phyloP scores from a whole-genome alignment of 163 green algal genomes.

The Scenedesmus sp. region DNA sequence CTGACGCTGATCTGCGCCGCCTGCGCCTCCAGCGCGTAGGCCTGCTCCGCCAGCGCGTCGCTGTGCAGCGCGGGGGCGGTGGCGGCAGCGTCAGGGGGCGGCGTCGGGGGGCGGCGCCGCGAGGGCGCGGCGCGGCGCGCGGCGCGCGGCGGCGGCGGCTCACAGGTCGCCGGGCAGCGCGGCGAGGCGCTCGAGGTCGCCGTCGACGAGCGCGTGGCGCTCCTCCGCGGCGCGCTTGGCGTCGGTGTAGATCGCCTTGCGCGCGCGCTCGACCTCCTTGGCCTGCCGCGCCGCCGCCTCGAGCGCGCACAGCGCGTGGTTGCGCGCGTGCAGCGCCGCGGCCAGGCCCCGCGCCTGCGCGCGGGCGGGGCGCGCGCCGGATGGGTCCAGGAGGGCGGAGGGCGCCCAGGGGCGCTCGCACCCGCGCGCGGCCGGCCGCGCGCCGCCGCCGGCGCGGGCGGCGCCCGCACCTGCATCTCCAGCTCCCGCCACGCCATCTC shows the following conservation, averaged over 20 bases:
- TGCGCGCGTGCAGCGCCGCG: neutral
- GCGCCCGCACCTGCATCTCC: conserved; percentile 40
- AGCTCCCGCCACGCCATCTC: conserved; percentile 47
- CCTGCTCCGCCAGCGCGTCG: conserved; percentile 18
- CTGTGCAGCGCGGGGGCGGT: conserved; percentile 1
- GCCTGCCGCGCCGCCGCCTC: neutral
- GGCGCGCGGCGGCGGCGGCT: neutral
- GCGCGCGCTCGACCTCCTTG: neutral
- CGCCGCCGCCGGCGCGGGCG: too few relatives aligned
- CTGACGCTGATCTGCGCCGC: conserved; percentile 64
- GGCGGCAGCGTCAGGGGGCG: too few relatives aligned
- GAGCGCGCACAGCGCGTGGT: neutral
- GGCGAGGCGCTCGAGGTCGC: conserved; percentile 22
- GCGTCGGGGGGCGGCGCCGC: too few relatives aligned
- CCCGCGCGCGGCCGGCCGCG: too few relatives aligned
- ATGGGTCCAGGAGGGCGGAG: too few relatives aligned
- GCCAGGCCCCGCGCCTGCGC: conserved; percentile 8
- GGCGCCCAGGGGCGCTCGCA: too few relatives aligned
- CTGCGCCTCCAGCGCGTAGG: conserved; percentile 45
- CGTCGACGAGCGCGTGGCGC: conserved; percentile 13
- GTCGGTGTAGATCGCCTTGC: too few relatives aligned
- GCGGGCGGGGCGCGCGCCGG: too few relatives aligned
- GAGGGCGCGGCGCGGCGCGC: too few relatives aligned
- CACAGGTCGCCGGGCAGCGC: conserved; percentile 36
- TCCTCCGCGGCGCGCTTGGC: too few relatives aligned